phyloP scores from a whole-genome alignment of 2,329 filamentous ascomycete species.

The Fusarium pseudograminearum region DNA sequence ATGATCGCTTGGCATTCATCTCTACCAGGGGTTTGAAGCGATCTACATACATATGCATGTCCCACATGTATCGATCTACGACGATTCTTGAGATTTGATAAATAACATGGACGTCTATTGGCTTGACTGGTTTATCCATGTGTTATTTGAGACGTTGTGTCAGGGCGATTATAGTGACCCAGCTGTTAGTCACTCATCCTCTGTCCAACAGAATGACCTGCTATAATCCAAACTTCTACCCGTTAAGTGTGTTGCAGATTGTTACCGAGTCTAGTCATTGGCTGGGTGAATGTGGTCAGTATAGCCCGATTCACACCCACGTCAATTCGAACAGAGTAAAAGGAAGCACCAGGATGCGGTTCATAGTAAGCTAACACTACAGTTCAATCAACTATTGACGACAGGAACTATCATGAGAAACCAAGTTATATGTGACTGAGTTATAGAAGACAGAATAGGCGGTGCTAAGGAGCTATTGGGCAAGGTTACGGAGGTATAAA shows the following conservation, averaged over 20 bases:
- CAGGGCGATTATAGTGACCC: neutral
- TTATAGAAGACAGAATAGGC: neutral
- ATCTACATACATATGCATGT: conserved; percentile 9
- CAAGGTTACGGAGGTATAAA: neutral
- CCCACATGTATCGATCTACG: neutral
- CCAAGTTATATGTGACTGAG: neutral
- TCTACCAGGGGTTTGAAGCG: neutral
- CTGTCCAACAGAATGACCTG: neutral
- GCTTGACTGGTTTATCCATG: accelerated
- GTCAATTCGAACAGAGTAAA: neutral
- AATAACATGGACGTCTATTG: too few species aligned
- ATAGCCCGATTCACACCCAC: neutral
- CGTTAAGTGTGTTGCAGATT: neutral
- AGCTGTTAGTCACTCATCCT: neutral
- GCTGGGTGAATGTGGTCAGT: neutral
- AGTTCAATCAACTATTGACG: neutral
- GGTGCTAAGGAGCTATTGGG: neutral
- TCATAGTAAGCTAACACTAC: neutral
- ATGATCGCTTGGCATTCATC: conserved; percentile 2
- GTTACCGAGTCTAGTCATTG: accelerated
- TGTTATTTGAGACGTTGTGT: neutral
- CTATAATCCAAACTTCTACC: neutral
- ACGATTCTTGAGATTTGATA: neutral
- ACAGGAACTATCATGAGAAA: neutral
- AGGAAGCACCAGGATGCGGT: neutral